Evolutionary conservation across 192 early-diverging fungal species (phyloP).

Genomic region (Coemansia asiatica): DNA sequence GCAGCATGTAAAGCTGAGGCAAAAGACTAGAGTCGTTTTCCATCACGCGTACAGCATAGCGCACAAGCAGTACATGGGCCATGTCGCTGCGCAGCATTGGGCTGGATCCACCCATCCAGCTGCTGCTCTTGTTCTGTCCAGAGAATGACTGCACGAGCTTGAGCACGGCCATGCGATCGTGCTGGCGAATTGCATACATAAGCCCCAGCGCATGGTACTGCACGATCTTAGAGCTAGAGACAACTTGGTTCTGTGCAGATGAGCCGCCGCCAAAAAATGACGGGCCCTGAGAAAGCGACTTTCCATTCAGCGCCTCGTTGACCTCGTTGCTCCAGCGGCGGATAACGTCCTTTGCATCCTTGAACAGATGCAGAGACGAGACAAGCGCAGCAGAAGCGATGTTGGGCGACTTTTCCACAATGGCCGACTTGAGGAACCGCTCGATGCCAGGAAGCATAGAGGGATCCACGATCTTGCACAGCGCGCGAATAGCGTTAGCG

Average conservation of each 20-base stretch:
- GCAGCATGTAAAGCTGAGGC: conserved; percentile 68
- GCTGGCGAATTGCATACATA: conserved; percentile 91
- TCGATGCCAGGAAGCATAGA: conserved; percentile 96
- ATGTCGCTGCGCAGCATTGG: conserved; percentile 74
- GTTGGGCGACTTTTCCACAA: conserved; percentile 90
- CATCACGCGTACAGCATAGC: conserved; percentile 88
- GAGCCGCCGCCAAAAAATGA: conserved; percentile 52
- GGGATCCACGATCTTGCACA: conserved; percentile 94
- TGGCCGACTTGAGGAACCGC: conserved; percentile 92
- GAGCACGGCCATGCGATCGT: conserved; percentile 97
- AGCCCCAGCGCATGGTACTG: conserved; percentile 99
- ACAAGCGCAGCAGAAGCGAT: conserved; percentile 92
- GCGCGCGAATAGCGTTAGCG: conserved; percentile 92
- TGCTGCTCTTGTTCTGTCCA: conserved; percentile 35
- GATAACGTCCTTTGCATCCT: conserved; percentile 86
- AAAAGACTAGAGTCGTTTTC: conserved; percentile 68
- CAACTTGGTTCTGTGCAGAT: conserved; percentile 29
- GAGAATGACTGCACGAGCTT: conserved; percentile 93
- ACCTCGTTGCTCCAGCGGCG: conserved; percentile 96
- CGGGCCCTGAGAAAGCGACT: conserved; percentile 58
- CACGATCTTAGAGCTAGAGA: conserved; percentile 76
- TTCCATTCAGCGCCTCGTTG: conserved; percentile 88
- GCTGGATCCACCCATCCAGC: conserved; percentile 57
- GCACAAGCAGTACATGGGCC: conserved; percentile 89
- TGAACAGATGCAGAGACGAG: conserved; percentile 84